These are phyloP conservation scores for Ophioceras dolichostomum DNA, from an alignment of 2,329 filamentous ascomycete genomes.

Conservation along the genomic window DNA sequence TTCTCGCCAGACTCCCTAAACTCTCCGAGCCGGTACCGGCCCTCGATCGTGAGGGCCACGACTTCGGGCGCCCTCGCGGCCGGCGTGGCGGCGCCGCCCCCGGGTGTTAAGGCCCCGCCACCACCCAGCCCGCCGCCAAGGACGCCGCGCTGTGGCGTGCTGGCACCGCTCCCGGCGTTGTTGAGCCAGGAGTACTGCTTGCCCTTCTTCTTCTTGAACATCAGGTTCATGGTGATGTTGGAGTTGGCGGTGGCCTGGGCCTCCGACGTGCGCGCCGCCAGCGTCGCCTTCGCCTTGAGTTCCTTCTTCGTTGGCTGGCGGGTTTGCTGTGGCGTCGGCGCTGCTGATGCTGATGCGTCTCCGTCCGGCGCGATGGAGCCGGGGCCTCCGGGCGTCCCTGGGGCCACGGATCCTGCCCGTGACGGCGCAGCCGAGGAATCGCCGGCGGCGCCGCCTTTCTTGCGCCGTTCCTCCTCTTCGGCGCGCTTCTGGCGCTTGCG, in stretches of 20 bases:
- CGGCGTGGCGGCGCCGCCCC: slow-evolving; percentile 13
- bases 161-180: slow-evolving; percentile 37
- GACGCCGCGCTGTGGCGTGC: slow-evolving; percentile 30
- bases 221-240: slow-evolving; percentile 66
- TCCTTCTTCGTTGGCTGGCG: slow-evolving; percentile 83
- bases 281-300: slow-evolving; percentile 59
- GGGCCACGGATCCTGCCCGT: slow-evolving; percentile 42
- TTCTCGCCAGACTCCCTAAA: slow-evolving; percentile 70
- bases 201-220: slow-evolving; percentile 41
- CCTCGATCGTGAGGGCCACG: slow-evolving; percentile 39
- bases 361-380: neutral
- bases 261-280: slow-evolving; percentile 66
- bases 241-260: slow-evolving; percentile 63
- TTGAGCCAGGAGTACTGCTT: slow-evolving; percentile 71
- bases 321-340: no score
- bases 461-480: slow-evolving; percentile 24
- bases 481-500: slow-evolving; percentile 51
- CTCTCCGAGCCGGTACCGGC: slow-evolving; percentile 53
- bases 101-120: slow-evolving; percentile 19
- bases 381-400: slow-evolving; percentile 40
- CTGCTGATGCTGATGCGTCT: slow-evolving; percentile 41
- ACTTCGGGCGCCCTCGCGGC: slow-evolving; percentile 16
- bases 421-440: slow-evolving; percentile 29
- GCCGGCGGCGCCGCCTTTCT: slow-evolving; percentile 32
- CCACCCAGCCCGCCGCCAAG: slow-evolving; percentile 21